These are phyloP conservation scores for Olyra latifolia DNA, from an alignment of 176 grass and related monocot species.

Conservation along the genomic window DNA sequence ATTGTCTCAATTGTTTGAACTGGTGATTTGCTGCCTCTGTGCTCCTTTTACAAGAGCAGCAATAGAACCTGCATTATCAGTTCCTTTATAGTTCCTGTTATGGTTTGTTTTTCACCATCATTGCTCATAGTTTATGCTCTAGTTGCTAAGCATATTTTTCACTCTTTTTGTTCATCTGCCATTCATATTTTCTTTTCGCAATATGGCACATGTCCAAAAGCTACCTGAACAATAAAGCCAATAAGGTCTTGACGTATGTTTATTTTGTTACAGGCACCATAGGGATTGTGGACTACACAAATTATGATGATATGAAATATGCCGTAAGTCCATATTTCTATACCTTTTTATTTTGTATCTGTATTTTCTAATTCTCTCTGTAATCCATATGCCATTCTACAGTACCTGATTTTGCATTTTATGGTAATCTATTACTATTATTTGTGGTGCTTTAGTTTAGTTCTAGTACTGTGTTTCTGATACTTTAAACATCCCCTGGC, in stretches of 20 bases:
- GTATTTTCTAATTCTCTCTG: background rate
- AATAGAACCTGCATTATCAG: background rate
- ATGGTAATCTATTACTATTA: background rate
- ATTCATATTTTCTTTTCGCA: background rate
- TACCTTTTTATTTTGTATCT: background rate
- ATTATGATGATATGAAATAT: conserved; percentile 99
- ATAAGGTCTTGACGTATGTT: conserved; percentile 7
- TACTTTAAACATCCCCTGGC: conserved; percentile 12
- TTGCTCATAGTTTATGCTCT: background rate
- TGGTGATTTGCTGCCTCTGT: background rate
- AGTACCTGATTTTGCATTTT: conserved; percentile 2
- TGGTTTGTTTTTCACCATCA: background rate
- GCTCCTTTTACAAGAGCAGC: background rate
- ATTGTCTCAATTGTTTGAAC: background rate
- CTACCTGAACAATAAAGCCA: background rate
- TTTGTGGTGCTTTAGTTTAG: conserved; percentile 1
- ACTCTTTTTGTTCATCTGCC: background rate
- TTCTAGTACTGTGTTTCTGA: background rate
- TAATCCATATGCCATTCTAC: background rate
- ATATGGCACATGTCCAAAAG: conserved; percentile 14
- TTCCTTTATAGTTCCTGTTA: background rate
- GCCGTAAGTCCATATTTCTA: conserved; percentile 53
- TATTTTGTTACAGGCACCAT: conserved; percentile 63
- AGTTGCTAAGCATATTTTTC: background rate
- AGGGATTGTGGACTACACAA: conserved; percentile 95